Conservation (phyloP, 2,329 filamentous ascomycete genomes). For the Talaromyces marneffei region DNA sequence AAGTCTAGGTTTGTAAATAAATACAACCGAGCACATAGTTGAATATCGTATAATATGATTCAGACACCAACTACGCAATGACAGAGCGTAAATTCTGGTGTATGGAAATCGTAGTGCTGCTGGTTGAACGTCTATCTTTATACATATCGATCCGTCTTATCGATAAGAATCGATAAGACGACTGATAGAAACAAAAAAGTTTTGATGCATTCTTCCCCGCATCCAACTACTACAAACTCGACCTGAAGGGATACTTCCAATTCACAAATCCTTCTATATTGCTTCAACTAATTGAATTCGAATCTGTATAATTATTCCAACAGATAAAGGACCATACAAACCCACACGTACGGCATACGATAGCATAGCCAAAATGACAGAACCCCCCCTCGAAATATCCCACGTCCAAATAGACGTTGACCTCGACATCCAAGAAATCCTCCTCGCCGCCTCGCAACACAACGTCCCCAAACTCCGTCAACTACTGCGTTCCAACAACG, state of each 20-base stretch:
- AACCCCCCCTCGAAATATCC: constrained; percentile 3
- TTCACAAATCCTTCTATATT: neutral
- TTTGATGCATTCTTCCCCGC: neutral
- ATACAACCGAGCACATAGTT: too few species aligned
- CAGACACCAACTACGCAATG: too few species aligned
- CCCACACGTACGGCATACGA: neutral
- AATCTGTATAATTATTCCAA: too few species aligned
- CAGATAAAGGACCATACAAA: too few species aligned
- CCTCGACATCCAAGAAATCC: constrained; percentile 51
- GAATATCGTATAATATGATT: too few species aligned
- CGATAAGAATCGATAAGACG: constrained; percentile 2
- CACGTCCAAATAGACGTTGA: constrained; percentile 26
- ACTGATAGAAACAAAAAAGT: neutral
- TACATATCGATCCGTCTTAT: too few species aligned
- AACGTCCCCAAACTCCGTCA: constrained; percentile 62
- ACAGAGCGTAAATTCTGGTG: too few species aligned
- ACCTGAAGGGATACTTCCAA: neutral
- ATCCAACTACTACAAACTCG: neutral
- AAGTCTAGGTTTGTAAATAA: too few species aligned
- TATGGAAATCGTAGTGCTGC: neutral
- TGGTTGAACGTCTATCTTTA: neutral
- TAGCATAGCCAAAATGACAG: constrained; percentile 9
- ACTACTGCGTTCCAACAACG: constrained; percentile 54
- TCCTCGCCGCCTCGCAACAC: constrained; percentile 62
- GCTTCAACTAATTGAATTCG: too few species aligned